Conservation (phyloP, 768 basidiomycete genomes). For the Clitopilus hobsonii region DNA sequence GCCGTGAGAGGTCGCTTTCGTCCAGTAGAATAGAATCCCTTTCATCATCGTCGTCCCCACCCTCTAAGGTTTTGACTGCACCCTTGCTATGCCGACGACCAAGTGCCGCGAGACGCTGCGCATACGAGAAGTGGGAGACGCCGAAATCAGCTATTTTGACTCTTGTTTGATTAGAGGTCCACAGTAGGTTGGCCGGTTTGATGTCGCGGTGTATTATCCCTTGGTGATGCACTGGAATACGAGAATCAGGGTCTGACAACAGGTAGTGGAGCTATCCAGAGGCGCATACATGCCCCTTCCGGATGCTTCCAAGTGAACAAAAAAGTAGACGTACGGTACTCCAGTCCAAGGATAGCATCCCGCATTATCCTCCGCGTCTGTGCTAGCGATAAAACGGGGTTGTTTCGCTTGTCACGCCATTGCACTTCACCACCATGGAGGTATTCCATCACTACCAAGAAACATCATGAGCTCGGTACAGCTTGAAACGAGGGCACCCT, state of each 20-base stretch:
- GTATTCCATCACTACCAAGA: constrained; percentile 83
- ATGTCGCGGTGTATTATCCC: constrained; percentile 99
- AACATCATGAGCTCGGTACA: constrained; percentile 7
- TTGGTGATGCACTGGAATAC: constrained; percentile 84
- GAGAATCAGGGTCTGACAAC: constrained; percentile 1
- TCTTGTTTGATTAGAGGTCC: constrained; percentile 76
- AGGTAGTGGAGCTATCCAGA: not conserved
- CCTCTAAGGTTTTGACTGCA: constrained; percentile 15
- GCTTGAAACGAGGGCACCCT: not conserved
- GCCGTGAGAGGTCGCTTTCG: constrained; percentile 83
- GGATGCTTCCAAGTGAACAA: constrained; percentile 7
- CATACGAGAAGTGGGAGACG: constrained; percentile 93
- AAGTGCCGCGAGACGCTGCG: constrained; percentile 70
- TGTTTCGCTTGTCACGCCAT: constrained; percentile 64
- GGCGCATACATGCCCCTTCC: constrained; percentile 1
- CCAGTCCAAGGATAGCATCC: constrained; percentile 90
- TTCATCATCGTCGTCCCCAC: constrained; percentile 33
- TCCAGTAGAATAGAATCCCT: constrained; percentile 69
- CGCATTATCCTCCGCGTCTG: constrained; percentile 87
- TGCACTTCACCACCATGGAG: constrained; percentile 93
- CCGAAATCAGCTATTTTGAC: constrained; percentile 99
- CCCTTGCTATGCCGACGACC: constrained; percentile 18
- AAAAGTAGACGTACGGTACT: constrained; percentile 72
- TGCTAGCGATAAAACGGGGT: constrained; percentile 76
- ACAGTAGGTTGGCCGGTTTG: constrained; percentile 95